Evolutionary conservation across 495 filamentous ascomycete genomes (phyloP), one percentile per base, ranked within the genome.

Genomic region (Neurospora discreta): DNA sequence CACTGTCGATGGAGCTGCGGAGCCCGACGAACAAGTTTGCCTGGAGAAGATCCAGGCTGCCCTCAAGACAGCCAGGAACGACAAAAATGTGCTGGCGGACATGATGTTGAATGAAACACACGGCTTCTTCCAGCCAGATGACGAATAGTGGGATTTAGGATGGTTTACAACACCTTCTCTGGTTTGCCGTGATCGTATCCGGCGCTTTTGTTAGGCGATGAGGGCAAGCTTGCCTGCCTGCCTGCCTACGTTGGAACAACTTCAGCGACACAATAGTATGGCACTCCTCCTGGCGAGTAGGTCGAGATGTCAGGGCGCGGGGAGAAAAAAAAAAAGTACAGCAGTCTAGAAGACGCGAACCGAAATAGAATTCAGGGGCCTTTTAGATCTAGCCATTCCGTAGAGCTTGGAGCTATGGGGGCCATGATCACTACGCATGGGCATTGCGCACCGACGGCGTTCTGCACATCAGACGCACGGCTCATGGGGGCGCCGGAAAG

Each of bases 51-150:
- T 97, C 74, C 82, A 84, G 74, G 86, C 87, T 46, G 93, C 91
- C 10, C 82, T 98, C 75, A 82, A 83, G 52, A 82, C 87, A 18
- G 91, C 92, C 72, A 92, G 91, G 84, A 79, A 84, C 75, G 94
- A 97, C 74, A 97, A 93, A 76, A 77, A 81, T n/a, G 89, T 91
- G 74, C 91, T 90, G 38, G 89, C 93, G 81, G 83, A 84, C 73
- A 85, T 87, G 71, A 87, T 98, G 79, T 87, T 85, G 79, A 86
- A 85, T 26, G 26, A 65, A 18, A 65, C 26, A 65, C 26, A 65
- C 52, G 52, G 52, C 52, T 65, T 65, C 52, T 65, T 65, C 52
- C 26, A 33, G 26, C 52, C 52, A 30, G 26, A 65, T 33, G 52
- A 65, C 23, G 52, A 65, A 36, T 65, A 65, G 52, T 26, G 26